Evolutionary conservation across 2,329 filamentous ascomycete species (phyloP), one percentile per base, ranked within the genome.

Genomic region (Aspergillus luchuensis): DNA sequence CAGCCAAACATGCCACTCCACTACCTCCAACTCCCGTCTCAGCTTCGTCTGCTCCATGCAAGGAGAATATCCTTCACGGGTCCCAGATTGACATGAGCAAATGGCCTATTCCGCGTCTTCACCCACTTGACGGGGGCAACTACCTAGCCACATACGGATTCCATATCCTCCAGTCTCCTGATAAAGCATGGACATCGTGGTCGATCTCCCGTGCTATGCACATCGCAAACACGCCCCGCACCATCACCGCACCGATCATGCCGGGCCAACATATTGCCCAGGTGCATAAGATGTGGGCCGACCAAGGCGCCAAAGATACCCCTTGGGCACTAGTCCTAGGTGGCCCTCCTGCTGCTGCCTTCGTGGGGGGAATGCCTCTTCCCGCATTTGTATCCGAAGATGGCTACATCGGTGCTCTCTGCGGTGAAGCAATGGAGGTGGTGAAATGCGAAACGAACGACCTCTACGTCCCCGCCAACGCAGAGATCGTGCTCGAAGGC

Each of bases 381-480:
- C 39, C 39, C 8, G 15, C 39, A 3, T n/a, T n/a, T 7, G 17
- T 43, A 19, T 43, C 39, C 3, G 39, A 43, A 8, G 39, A 43
- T 19, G 39, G 39, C 8, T 43, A 43, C 39, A 19, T 43, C 39
- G 39, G 39, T 11, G 50, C 50, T 7, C 30, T 52, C 4, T 23
- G 28, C 5, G 50, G 30, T 5, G 19, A 19, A 1, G 17, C 50
- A 11, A 25, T 52, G 15, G 19, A 52, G 4, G 28, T 52, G 4
- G 50, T 63, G 11, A 66, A 69, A 23, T 69, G 67, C 38, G 67
- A 68, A 47, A 68, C 66, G 13, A 69, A 66, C 39, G 60, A 64
- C 43, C 56, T 68, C 15, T 50, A 47, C 7, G 64, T 69, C 13
- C 67, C 67, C 6, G 63, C 66, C 2, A 62, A 67, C 45, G 62